Percentiles rank a stretch among this genome's conserved stretches.
Conservation (phyloP, 2,329 filamentous ascomycete species). For the Pyricularia sp. region DNA sequence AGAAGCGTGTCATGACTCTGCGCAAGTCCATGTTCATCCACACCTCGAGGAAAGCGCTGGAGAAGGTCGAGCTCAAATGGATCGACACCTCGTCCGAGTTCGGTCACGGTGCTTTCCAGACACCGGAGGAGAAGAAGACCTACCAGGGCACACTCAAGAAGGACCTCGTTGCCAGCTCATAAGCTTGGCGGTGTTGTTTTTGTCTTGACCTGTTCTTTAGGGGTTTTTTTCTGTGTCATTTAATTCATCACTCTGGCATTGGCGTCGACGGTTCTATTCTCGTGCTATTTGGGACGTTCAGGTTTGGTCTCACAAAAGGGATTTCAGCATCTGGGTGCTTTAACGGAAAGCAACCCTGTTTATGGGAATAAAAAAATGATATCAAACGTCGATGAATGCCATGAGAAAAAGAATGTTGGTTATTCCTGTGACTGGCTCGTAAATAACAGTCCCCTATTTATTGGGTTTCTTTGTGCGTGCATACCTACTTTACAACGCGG, state of each 20-base stretch:
- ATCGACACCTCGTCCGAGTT: slow-evolving; percentile 99
- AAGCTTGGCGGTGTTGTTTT: slow-evolving; percentile 27
- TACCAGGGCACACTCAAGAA: slow-evolving; percentile 99
- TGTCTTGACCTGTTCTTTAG: slow-evolving; percentile 1
- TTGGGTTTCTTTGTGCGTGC: not conserved
- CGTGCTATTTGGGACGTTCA: slow-evolving; percentile 6
- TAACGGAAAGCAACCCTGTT: slow-evolving; percentile 3
- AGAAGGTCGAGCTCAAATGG: slow-evolving; percentile 99
- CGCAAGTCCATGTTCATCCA: slow-evolving; percentile 98
- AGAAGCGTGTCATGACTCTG: slow-evolving; percentile 99
- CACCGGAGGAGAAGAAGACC: slow-evolving; percentile 92
- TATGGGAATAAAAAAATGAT: slow-evolving; percentile 3
- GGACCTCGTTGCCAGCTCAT: slow-evolving; percentile 53
- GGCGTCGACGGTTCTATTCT: slow-evolving; percentile 7
- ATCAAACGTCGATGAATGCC: not conserved
- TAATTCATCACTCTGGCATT: slow-evolving; percentile 5
- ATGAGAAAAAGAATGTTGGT: not conserved
- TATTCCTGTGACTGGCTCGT: not conserved
- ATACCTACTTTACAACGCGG: not conserved
- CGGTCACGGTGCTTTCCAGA: slow-evolving; percentile 99
- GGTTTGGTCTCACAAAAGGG: slow-evolving; percentile 6
- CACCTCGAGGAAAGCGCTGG: slow-evolving; percentile 88
- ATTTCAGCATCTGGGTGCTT: slow-evolving; percentile 3
- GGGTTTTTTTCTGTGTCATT: slow-evolving; percentile 1
- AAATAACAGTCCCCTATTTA: not conserved